Base-by-base conservation (phyloP, 2,329 filamentous ascomycete genomes). In the Epicoccum sorghinum region DNA sequence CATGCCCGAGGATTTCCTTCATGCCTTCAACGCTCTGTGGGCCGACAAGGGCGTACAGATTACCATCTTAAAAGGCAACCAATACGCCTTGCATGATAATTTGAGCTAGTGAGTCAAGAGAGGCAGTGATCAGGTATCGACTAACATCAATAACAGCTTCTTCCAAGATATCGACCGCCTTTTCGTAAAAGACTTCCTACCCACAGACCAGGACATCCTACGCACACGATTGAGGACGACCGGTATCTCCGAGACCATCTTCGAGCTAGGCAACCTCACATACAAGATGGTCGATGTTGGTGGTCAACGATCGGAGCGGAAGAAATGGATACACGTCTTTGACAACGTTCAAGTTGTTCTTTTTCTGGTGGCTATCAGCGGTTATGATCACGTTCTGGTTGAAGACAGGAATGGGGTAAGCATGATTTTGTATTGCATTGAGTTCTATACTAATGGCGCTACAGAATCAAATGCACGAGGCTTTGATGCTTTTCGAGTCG, bases 291-390 rank as follows among this genome's bases (percentile, higher is more conserved):
- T 96, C 76, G 92, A 96, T 69, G 92, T 96, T 41, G 92, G 92
- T 73, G 92, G 92, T 53, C 92, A 96, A 74, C 83, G 92, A 66
- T 96, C 92, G 25, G 92, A 96, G 77, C 89, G 92, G 59, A 96
- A 96, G 83, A 96, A 96, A 81, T 96, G 92, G 92, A 96, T 96
- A 60, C 92, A 96, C 75, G 95, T 92, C 72, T 96, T 96, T 72
- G 92, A 96, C 74, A 95, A 95, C 61, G 92, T 96, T 59, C 92
- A 95, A 70, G 93, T 91, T 64, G 82, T 98, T 48, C 81, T 98
- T 36, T 98, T 98, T 78, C 84, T 98, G 63, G 93, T 96, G 47
- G 93, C 93, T 42, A 93, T 98, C 66, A 96, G 92, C 61, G 93
- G 93, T 55, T 98, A 97, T 75, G 93, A 98, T 72, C 95, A 98